These are phyloP conservation scores for Picochlorum sp. DNA, from an alignment of 139 green algal species.

Conservation along the genomic window DNA sequence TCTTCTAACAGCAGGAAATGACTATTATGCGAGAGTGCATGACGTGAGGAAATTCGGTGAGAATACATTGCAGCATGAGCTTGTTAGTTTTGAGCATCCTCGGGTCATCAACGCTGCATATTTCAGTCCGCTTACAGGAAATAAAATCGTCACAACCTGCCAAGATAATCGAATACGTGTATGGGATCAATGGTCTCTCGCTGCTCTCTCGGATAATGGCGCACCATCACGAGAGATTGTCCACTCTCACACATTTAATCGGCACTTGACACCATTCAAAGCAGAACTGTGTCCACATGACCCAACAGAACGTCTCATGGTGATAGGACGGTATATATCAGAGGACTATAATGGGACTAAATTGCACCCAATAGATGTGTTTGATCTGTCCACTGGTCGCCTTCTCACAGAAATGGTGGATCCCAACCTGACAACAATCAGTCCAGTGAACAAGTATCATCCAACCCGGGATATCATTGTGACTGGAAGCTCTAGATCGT, in stretches of 20 bases:
- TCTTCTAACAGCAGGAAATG: constrained; percentile 68
- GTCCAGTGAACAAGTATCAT: constrained; percentile 77
- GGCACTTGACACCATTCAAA: constrained; percentile 77
- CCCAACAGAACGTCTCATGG: constrained; percentile 46
- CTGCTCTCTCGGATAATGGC: constrained; percentile 1
- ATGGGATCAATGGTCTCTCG: constrained; percentile 53
- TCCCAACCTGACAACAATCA: constrained; percentile 74
- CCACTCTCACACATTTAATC: constrained; percentile 90
- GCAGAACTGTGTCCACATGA: constrained; percentile 85
- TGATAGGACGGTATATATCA: constrained; percentile 81
- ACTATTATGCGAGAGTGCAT: constrained; percentile 60
- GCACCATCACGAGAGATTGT: constrained; percentile 65
- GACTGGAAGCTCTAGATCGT: constrained; percentile 29
- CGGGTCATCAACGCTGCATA: constrained; percentile 75
- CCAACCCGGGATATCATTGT: constrained; percentile 59
- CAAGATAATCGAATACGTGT: constrained; percentile 80
- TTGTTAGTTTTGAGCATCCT: constrained; percentile 35
- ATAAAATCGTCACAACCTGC: constrained; percentile 80
- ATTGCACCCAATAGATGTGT: constrained; percentile 80
- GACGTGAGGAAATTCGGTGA: constrained; percentile 49
- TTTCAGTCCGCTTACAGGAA: constrained; percentile 64
- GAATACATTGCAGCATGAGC: constrained; percentile 4
- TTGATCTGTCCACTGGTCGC: constrained; percentile 55
- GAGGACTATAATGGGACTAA: constrained; percentile 73
- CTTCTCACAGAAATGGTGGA: constrained; percentile 58